Base-by-base conservation (phyloP, 352 stramenopile genomes). In the Globisporangium nagaii region DNA sequence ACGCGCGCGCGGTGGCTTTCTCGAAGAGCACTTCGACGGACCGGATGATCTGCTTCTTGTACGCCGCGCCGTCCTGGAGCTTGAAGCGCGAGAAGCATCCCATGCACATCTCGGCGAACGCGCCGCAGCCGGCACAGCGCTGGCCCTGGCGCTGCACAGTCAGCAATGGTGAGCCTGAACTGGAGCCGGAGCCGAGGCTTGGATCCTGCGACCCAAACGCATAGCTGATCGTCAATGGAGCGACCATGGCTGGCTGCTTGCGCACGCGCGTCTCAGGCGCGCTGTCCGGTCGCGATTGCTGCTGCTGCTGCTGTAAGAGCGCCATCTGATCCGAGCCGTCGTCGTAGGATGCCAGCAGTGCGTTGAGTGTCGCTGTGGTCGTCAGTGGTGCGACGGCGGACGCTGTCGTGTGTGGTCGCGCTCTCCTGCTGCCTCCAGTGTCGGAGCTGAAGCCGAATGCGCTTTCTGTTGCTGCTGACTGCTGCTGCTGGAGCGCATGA, bases 101-200 rank as follows among this genome's bases (percentile, higher is more conserved):
- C 39, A 89, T 60, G 59, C 79, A 91, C 53, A 91, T 74, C 51
- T 91, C 81, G 17, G 81, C 79, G 37, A 71, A 77, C 0, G 65
- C 71, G 47, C 79, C 77, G 22, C 81, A 90, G 8, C 81, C 81
- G 27, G 62, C 58, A 30, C 81, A 91, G 10, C 80, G 75, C 50
- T 73, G 61, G 3, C 52, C 56, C 22, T 63, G 52, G 22, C 32
- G 45, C 19, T 47, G 28, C 12, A 42, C 37, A 30, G 63, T 13
- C 37, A 44, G 10, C 32, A 48, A 31, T 35, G 49, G 34, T 27
- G 41, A 36, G 12, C 19, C 24, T 31, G 28, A 35, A 2, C 19
- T 53, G 12, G 10, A n/a, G n/a, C n/a, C n/a, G n/a, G n/a, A n/a
- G n/a, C n/a, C n/a, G n/a, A n/a, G n/a, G n/a, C n/a, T n/a, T n/a